Percentiles rank a stretch among this genome's conserved stretches.
These are phyloP conservation scores for Leishmania amazonensis DNA, from an alignment of 208 protist genomes.

Conservation along the genomic window DNA sequence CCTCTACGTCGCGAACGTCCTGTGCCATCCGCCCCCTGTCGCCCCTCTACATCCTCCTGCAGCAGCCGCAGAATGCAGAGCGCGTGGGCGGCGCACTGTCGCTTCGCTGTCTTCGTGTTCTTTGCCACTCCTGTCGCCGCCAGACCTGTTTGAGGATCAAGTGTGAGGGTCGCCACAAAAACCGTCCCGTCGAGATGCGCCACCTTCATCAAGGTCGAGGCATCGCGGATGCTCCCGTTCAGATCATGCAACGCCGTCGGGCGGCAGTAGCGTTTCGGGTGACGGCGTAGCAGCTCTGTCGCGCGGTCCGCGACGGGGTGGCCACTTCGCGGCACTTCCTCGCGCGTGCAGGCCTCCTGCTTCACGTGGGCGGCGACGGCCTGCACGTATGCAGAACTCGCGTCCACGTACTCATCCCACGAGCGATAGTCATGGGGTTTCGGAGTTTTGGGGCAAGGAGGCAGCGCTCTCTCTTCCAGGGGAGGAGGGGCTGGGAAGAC, in stretches of 20 bases:
- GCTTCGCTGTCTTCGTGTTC: slow-evolving; percentile 52
- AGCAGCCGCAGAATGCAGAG: slow-evolving; percentile 46
- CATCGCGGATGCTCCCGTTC: slow-evolving; percentile 43
- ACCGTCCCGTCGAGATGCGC: slow-evolving; percentile 30
- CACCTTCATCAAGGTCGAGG: slow-evolving; percentile 36
- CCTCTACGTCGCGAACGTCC: slow-evolving; percentile 2
- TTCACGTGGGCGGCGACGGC: slow-evolving; percentile 5
- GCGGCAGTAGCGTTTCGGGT: slow-evolving; percentile 8
- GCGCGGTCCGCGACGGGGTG: slow-evolving; percentile 65
- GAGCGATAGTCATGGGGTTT: background rate
- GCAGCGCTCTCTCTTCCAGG: slow-evolving; percentile 22
- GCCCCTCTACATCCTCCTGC: slow-evolving; percentile 12
- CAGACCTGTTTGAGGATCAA: slow-evolving; percentile 42
- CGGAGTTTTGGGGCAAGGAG: background rate
- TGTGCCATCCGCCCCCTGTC: background rate
- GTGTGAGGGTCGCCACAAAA: slow-evolving; percentile 51
- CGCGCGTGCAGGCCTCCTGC: slow-evolving; percentile 21
- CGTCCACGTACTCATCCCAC: slow-evolving; percentile 51
- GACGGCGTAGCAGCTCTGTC: slow-evolving; percentile 34
- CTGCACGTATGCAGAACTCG: slow-evolving; percentile 42
- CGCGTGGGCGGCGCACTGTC: slow-evolving; percentile 70
- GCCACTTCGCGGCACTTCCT: slow-evolving; percentile 39
- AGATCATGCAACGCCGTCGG: slow-evolving; percentile 47
- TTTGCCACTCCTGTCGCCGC: slow-evolving; percentile 54
- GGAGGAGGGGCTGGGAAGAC: slow-evolving; percentile 4